phyloP scores from a whole-genome alignment of 1,139 yeast species.

The Yamadazyma blattariae region DNA sequence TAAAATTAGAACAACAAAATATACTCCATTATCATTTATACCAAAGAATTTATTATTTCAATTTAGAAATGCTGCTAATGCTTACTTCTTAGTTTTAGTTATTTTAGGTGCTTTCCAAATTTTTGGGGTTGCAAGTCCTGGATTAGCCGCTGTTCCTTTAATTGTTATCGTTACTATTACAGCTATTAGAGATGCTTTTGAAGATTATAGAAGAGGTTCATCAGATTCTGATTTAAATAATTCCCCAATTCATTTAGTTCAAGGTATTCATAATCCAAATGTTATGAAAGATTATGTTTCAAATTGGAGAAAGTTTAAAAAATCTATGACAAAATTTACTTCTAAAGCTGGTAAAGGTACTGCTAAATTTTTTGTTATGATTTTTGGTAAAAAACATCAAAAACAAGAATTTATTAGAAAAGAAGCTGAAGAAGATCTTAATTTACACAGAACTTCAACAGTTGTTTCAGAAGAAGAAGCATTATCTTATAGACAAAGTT shows the following conservation, averaged over 20 bases:
- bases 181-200: conserved; percentile 90
- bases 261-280: conserved; percentile 71
- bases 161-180: conserved; percentile 88
- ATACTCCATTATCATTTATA: conserved; percentile 83
- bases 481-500: conserved; percentile 8
- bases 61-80: conserved; percentile 86
- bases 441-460: conserved; percentile 39
- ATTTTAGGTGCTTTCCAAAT: conserved; percentile 85
- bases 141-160: conserved; percentile 87
- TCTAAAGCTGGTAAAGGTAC: conserved; percentile 18
- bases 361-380: conserved; percentile 20
- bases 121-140: conserved; percentile 91
- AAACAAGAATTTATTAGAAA: conserved; percentile 28
- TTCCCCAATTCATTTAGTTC: conserved; percentile 73
- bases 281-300: conserved; percentile 67
- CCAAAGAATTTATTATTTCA: conserved; percentile 82
- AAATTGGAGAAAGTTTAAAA: conserved; percentile 67
- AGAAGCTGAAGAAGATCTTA: conserved; percentile 25
- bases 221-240: conserved; percentile 86
- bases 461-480: conserved; percentile 32
- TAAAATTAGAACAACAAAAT: conserved; percentile 93
- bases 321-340: conserved; percentile 27
- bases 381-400: conserved; percentile 27
- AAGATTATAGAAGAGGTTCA: conserved; percentile 82
- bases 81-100: conserved; percentile 77